These are phyloP conservation scores for Carallia brachiata DNA, from an alignment of 345 rosid genomes.

Conservation along the genomic window DNA sequence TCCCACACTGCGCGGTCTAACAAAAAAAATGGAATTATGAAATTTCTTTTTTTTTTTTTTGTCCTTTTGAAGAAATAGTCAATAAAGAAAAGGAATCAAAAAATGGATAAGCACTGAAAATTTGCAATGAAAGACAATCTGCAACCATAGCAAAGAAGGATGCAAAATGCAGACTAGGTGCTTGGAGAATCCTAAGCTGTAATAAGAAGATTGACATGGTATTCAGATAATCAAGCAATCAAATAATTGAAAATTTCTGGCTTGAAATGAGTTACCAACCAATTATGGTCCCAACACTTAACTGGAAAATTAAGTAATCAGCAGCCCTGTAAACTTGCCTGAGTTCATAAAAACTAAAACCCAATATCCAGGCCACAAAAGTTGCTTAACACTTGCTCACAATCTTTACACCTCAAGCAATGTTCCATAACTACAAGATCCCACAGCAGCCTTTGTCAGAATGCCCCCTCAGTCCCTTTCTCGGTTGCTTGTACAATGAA, in stretches of 20 bases:
- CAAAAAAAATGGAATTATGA: no score
- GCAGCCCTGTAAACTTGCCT: conserved; percentile 11
- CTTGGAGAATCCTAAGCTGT: not conserved
- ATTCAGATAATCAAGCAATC: not conserved
- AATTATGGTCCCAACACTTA: not conserved
- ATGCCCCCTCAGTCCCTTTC: not conserved
- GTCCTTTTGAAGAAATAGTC: no score
- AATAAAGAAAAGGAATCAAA: no score
- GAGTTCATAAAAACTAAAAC: conserved; percentile 10
- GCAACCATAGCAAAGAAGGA: no score
- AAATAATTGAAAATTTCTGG: conserved; percentile 9
- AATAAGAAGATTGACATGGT: not conserved
- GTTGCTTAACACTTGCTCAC: conserved; percentile 9
- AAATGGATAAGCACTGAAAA: no score
- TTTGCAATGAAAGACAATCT: no score
- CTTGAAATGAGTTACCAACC: conserved; percentile 1
- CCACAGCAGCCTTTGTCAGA: conserved; percentile 8
- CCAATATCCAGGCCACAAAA: conserved; percentile 11
- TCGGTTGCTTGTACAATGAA: not conserved
- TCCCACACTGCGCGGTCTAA: no score
- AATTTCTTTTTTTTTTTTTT: no score
- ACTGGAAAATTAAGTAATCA: conserved; percentile 5
- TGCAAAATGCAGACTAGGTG: no score
- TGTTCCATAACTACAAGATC: conserved; percentile 23
- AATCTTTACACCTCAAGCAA: conserved; percentile 27